Percentiles rank a stretch among this genome's conserved stretches.
These are phyloP conservation scores for Polychaeton citri DNA, from an alignment of 2,329 filamentous ascomycete species.

Conservation along the genomic window DNA sequence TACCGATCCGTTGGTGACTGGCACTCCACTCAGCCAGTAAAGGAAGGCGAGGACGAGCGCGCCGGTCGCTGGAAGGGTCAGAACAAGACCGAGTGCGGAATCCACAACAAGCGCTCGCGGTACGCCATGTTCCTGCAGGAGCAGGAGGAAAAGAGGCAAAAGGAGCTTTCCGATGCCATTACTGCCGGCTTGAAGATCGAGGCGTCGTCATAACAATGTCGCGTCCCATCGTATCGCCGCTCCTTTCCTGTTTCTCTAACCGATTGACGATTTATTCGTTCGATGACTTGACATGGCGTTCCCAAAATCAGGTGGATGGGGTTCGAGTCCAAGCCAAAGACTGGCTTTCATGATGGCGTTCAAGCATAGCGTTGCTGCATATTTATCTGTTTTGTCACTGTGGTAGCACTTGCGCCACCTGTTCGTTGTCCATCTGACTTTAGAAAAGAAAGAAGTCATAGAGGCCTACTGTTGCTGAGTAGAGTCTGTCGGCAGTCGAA, in stretches of 20 bases:
- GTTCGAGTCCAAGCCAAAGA: too few species aligned
- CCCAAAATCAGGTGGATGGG: too few species aligned
- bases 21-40: constrained; percentile 87
- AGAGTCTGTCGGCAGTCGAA: too few species aligned
- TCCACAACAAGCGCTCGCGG: constrained; percentile 93
- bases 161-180: constrained; percentile 32
- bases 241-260: constrained; percentile 1
- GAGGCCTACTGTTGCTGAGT: too few species aligned
- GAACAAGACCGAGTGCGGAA: constrained; percentile 92
- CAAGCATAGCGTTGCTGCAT: too few species aligned
- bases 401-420: too few species aligned
- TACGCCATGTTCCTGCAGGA: constrained; percentile 76
- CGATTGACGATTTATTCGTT: not conserved
- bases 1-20: constrained; percentile 98
- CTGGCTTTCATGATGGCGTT: too few species aligned
- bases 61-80: constrained; percentile 95
- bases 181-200: constrained; percentile 21
- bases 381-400: too few species aligned
- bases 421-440: too few species aligned
- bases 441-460: too few species aligned
- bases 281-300: too few species aligned
- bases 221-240: not conserved
- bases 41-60: constrained; percentile 86
- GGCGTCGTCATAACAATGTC: constrained; percentile 11
- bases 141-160: constrained; percentile 55